Conservation (phyloP, 1,139 yeast genomes). For the Martiniozyma asiatica region DNA sequence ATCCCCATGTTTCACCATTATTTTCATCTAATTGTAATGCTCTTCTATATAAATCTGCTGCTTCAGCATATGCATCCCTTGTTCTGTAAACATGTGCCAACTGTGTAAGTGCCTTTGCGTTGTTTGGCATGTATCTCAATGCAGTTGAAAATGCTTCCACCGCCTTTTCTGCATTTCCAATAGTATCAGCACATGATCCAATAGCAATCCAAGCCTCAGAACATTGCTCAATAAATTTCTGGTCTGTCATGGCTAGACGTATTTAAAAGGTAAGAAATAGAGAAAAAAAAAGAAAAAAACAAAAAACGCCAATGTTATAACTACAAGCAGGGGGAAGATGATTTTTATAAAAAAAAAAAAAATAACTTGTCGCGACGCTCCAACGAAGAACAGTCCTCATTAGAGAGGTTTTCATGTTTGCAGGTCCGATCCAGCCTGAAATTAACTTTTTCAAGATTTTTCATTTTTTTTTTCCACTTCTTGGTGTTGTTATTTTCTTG, state of each 20-base stretch:
- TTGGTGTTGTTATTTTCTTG: no score
- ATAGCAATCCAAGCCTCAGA: conserved; percentile 91
- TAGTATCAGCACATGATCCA: conserved; percentile 79
- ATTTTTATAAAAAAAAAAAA: no score
- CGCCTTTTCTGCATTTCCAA: conserved; percentile 86
- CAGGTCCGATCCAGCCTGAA: no score
- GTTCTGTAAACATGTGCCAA: conserved; percentile 83
- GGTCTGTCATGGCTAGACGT: conserved; percentile 12
- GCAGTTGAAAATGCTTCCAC: conserved; percentile 86
- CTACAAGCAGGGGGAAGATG: no score
- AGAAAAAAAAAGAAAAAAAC: no score
- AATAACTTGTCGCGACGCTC: no score
- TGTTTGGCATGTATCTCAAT: conserved; percentile 72
- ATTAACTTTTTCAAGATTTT: no score
- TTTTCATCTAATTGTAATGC: conserved; percentile 75
- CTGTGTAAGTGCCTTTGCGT: conserved; percentile 73
- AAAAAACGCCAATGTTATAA: no score
- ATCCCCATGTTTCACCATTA: conserved; percentile 96
- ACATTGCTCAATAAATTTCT: conserved; percentile 46
- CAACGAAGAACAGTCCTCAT: no score
- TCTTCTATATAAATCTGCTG: conserved; percentile 85
- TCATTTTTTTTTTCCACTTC: no score
- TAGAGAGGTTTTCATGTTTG: no score
- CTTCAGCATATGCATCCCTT: conserved; percentile 81
- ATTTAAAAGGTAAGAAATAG: no score